Conservation (phyloP, 1,284 basidiomycete species). For the Chalciporus sp. region DNA sequence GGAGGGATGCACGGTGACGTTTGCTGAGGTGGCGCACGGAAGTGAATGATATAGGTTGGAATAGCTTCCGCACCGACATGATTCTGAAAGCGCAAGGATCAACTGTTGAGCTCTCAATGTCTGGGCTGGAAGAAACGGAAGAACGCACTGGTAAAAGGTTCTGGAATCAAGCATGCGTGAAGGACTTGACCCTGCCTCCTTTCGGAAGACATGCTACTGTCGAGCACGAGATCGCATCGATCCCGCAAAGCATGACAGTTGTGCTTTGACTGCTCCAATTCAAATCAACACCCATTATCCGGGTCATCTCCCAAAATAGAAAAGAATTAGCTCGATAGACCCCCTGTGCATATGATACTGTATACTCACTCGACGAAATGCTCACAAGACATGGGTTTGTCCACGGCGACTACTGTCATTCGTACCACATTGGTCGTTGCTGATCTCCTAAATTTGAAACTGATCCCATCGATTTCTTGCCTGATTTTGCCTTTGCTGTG, state of each 20-base stretch:
- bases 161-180: too few species aligned
- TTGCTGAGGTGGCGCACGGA: slow-evolving; percentile 2
- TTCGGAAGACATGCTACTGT: not conserved
- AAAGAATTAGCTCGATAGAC: too few species aligned
- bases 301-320: slow-evolving; percentile 3
- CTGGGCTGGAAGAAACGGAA: not conserved
- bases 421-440: slow-evolving; percentile 4
- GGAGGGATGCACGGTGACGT: slow-evolving; percentile 15
- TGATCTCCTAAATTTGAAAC: slow-evolving; percentile 14
- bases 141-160: not conserved
- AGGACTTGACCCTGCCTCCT: not conserved
- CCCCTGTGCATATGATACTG: too few species aligned
- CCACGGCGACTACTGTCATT: not conserved
- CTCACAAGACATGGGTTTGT: not conserved
- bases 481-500: slow-evolving; percentile 1
- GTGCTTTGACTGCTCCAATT: slow-evolving; percentile 1
- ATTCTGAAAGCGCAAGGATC: not conserved
- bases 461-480: slow-evolving; percentile 5
- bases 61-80: not conserved
- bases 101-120: not conserved
- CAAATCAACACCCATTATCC: slow-evolving; percentile 20
- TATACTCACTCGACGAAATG: not conserved
- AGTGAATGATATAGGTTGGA: slow-evolving; percentile 5
- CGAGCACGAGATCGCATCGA: not conserved
- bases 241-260: slow-evolving; percentile 3